Percentiles rank a stretch among this genome's conserved stretches.
phyloP scores from a whole-genome alignment of 2,329 filamentous ascomycete species.

The Dothiorella sarmentorum region DNA sequence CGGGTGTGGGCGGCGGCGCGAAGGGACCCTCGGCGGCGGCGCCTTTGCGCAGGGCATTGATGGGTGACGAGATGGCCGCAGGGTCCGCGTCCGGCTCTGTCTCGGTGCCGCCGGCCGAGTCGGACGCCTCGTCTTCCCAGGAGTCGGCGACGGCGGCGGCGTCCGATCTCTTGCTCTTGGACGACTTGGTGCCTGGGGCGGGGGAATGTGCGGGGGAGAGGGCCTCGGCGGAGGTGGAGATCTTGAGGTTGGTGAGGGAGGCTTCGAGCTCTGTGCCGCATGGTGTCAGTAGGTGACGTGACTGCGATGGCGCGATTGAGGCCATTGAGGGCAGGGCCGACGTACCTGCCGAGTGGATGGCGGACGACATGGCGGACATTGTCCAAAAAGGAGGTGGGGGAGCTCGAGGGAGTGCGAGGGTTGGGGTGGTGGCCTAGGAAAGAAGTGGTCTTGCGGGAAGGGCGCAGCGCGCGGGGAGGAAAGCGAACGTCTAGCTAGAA shows the following conservation, averaged over 20 bases:
- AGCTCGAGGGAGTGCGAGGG: neutral
- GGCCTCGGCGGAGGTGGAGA: slow-evolving; percentile 31
- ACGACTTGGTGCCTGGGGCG: slow-evolving; percentile 28
- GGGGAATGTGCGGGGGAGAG: slow-evolving; percentile 18
- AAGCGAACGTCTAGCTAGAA: slow-evolving; percentile 6
- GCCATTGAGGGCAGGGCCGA: neutral
- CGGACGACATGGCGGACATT: slow-evolving; percentile 16
- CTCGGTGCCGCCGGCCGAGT: slow-evolving; percentile 26
- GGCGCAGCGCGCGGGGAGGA: neutral
- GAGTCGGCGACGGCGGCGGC: slow-evolving; percentile 57
- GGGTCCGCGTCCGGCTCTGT: slow-evolving; percentile 16
- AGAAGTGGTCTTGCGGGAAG: neutral
- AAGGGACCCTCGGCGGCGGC: slow-evolving; percentile 22
- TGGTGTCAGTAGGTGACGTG: slow-evolving; percentile 13
- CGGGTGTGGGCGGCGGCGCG: slow-evolving; percentile 34
- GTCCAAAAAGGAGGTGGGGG: neutral
- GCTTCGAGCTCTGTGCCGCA: slow-evolving; percentile 32
- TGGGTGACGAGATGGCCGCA: slow-evolving; percentile 22
- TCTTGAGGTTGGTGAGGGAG: slow-evolving; percentile 36
- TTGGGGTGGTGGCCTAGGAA: slow-evolving; percentile 10
- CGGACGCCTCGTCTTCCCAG: slow-evolving; percentile 68
- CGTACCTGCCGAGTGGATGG: slow-evolving; percentile 29
- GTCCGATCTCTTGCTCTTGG: slow-evolving; percentile 30
- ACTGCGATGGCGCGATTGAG: neutral
- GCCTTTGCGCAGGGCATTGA: slow-evolving; percentile 29